These are phyloP conservation scores for Skeletonema costatum DNA, from an alignment of 108 stramenopile genomes.

Conservation along the genomic window DNA sequence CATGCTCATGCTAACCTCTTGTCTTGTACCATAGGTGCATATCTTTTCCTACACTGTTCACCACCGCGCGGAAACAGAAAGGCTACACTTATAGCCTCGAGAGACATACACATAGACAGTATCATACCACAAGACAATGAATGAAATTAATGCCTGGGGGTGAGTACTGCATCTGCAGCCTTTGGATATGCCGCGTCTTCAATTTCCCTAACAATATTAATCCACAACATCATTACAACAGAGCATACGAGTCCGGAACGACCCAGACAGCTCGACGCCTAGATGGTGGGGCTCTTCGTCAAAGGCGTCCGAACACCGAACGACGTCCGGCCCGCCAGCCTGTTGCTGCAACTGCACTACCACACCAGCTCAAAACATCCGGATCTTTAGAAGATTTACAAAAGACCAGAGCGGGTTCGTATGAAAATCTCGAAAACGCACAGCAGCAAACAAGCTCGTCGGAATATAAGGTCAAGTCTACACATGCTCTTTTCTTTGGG, in stretches of 20 bases:
- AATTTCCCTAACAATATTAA: neutral
- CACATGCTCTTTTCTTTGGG: slow-evolving; percentile 7
- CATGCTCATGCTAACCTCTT: too few species aligned
- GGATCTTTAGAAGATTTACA: neutral
- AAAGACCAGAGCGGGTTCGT: too few species aligned
- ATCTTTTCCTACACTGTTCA: too few species aligned
- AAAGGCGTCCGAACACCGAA: neutral
- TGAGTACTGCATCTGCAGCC: neutral
- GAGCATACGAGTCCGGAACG: neutral
- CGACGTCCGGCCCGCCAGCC: neutral
- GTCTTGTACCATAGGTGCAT: too few species aligned
- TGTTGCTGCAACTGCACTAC: neutral
- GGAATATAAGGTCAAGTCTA: neutral
- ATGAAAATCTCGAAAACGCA: neutral
- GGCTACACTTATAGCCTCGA: too few species aligned
- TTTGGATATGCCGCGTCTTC: neutral
- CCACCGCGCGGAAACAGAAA: too few species aligned
- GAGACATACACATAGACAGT: too few species aligned
- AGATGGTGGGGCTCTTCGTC: neutral
- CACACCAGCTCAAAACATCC: neutral
- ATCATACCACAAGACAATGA: neutral
- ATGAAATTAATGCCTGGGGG: slow-evolving; percentile 28
- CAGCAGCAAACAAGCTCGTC: neutral
- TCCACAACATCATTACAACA: neutral
- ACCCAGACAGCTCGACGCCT: neutral